These are phyloP conservation scores for Fusarium falciforme DNA, from an alignment of 2,329 filamentous ascomycete genomes.

Conservation along the genomic window DNA sequence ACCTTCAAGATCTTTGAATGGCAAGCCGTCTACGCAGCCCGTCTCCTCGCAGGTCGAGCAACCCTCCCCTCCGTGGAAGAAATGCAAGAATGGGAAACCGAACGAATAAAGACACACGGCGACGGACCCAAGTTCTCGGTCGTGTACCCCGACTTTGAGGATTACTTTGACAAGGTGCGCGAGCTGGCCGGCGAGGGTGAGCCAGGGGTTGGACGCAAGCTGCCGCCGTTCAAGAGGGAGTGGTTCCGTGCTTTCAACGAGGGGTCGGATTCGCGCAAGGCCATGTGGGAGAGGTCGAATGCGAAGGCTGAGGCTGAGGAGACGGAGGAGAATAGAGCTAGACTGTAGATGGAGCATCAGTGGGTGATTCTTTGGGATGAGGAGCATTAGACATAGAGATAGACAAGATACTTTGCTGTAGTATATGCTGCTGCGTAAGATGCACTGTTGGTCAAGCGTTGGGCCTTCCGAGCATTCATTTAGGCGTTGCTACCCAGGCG, in stretches of 20 bases:
- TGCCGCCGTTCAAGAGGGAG: slow-evolving; percentile 57
- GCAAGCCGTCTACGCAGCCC: slow-evolving; percentile 72
- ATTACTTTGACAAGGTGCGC: slow-evolving; percentile 71
- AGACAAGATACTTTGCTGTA: not conserved
- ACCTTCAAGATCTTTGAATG: slow-evolving; percentile 78
- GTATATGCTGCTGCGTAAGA: not conserved
- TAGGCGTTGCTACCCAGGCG: not conserved
- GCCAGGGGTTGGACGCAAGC: slow-evolving; percentile 55
- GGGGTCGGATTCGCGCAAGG: slow-evolving; percentile 66
- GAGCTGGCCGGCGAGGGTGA: slow-evolving; percentile 59
- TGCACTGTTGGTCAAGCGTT: not conserved
- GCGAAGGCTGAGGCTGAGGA: slow-evolving; percentile 27
- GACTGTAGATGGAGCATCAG: not conserved
- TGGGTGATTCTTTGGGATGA: not conserved
- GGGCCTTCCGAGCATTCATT: not conserved
- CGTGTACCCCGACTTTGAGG: slow-evolving; percentile 71
- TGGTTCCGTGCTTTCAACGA: slow-evolving; percentile 64
- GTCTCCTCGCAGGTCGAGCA: slow-evolving; percentile 66
- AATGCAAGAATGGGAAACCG: slow-evolving; percentile 67
- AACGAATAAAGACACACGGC: slow-evolving; percentile 63
- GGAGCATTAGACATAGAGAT: not conserved
- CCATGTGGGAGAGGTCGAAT: slow-evolving; percentile 68
- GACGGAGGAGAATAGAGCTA: not conserved
- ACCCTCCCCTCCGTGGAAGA: slow-evolving; percentile 60
- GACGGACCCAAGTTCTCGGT: slow-evolving; percentile 68